phyloP scores from a whole-genome alignment of 257 asterid species.

The Gardenia jasminoides region DNA sequence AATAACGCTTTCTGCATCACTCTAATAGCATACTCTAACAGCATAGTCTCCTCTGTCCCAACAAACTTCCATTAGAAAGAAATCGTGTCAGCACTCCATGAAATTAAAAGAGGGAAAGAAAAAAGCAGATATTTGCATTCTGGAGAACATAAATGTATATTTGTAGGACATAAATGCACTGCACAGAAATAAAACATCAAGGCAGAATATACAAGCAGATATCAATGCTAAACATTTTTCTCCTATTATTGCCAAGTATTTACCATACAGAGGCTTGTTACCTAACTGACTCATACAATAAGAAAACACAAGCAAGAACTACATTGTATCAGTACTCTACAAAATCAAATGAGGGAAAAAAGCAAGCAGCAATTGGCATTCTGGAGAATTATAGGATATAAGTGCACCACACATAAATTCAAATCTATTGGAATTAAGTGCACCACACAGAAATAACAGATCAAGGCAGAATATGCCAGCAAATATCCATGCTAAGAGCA shows the following conservation, averaged over 20 bases:
- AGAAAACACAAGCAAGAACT: too few species aligned
- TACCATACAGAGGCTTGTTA: too few species aligned
- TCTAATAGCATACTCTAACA: constrained; percentile 62
- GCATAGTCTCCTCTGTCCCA: constrained; percentile 59
- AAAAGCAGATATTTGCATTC: not conserved
- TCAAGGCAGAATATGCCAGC: not conserved
- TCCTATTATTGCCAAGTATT: too few species aligned
- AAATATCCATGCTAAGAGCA: not conserved
- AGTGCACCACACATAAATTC: not conserved
- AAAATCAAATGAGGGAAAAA: not conserved
- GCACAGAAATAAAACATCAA: not conserved
- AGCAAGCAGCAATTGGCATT: not conserved
- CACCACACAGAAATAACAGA: not conserved
- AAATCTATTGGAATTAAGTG: not conserved
- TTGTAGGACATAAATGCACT: not conserved
- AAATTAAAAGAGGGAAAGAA: not conserved
- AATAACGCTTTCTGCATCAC: constrained; percentile 58
- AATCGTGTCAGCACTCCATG: constrained; percentile 28
- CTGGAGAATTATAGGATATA: too few species aligned
- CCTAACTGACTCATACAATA: too few species aligned
- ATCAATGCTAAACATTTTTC: not conserved
- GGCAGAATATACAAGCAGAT: not conserved
- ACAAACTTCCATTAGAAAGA: constrained; percentile 65
- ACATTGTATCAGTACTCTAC: constrained; percentile 26
- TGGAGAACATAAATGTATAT: not conserved